Percentiles rank a stretch among this genome's conserved stretches.
Evolutionary conservation across 2,329 filamentous ascomycete genomes (phyloP).

Genomic region (Epicoccum nigrum): DNA sequence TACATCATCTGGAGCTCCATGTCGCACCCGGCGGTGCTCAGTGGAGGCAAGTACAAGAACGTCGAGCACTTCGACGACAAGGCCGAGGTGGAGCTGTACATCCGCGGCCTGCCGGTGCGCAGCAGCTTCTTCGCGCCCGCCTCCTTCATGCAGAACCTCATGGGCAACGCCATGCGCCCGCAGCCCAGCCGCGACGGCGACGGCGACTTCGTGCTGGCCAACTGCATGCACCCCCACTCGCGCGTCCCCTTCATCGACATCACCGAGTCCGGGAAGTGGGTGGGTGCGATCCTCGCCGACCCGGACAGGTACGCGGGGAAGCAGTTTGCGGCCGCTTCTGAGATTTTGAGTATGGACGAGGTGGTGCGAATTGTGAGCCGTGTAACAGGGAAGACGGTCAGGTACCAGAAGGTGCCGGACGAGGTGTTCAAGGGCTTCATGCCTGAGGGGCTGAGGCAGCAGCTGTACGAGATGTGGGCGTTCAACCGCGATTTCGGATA

Average conservation of each 20-base stretch:
- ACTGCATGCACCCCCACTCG: conserved; percentile 16
- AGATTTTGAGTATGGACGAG: conserved; percentile 50
- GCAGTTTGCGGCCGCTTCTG: conserved; percentile 53
- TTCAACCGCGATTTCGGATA: conserved; percentile 39
- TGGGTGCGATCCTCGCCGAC: conserved; percentile 51
- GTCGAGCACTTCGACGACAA: conserved; percentile 64
- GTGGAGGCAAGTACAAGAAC: conserved; percentile 41
- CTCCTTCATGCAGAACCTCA: conserved; percentile 62
- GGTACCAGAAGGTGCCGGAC: conserved; percentile 31
- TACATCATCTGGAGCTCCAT: conserved; percentile 51
- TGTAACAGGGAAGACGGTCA: conserved; percentile 49
- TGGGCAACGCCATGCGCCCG: conserved; percentile 20
- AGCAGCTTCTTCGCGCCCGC: conserved; percentile 62
- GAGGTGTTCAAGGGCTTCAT: conserved; percentile 35
- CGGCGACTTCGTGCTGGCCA: conserved; percentile 33
- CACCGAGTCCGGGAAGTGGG: conserved; percentile 54
- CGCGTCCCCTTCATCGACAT: conserved; percentile 55
- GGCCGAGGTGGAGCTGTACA: conserved; percentile 62
- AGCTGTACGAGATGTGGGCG: conserved; percentile 37
- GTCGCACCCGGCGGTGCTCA: conserved; percentile 34
- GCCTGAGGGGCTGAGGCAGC: conserved; percentile 23
- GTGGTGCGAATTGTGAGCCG: conserved; percentile 49
- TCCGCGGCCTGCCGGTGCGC: conserved; percentile 56
- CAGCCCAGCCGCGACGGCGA: conserved; percentile 21
- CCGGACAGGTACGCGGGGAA: conserved; percentile 54